These are phyloP conservation scores for Aspergillus brunneoviolaceus DNA, from an alignment of 2,329 filamentous ascomycete species.

Conservation along the genomic window DNA sequence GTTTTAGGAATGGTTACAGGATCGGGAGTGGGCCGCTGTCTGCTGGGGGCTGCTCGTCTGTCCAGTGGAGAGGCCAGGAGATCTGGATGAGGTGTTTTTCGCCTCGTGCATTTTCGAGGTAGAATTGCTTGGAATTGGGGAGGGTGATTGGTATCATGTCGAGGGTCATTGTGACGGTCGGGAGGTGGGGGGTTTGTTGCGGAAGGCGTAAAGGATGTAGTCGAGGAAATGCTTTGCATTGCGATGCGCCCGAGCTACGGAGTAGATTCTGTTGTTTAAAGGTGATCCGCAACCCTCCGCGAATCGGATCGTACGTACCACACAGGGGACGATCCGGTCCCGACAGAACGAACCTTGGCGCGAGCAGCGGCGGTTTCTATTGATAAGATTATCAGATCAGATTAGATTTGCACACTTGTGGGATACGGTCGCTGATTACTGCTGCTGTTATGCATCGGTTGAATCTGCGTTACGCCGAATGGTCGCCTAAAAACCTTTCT, in stretches of 20 bases:
- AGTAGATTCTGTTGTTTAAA: not conserved
- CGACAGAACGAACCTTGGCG: not conserved
- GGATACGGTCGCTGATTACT: too few relatives aligned
- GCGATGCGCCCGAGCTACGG: too few relatives aligned
- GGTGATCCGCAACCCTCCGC: not conserved
- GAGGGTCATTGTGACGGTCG: not conserved
- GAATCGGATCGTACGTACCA: not conserved
- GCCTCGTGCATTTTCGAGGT: slow-evolving; percentile 14
- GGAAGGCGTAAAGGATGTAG: too few relatives aligned
- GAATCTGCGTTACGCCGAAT: too few relatives aligned
- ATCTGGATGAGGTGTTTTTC: slow-evolving; percentile 21
- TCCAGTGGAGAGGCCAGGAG: slow-evolving; percentile 23
- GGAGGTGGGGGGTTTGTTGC: too few relatives aligned
- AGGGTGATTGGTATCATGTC: not conserved
- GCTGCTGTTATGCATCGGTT: not conserved
- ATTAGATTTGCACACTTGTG: not conserved
- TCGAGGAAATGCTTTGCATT: too few relatives aligned
- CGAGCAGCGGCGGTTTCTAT: not conserved
- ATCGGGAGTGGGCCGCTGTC: slow-evolving; percentile 3
- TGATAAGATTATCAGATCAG: not conserved
- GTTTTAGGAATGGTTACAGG: not conserved
- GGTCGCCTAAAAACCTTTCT: too few relatives aligned
- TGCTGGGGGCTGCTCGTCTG: not conserved
- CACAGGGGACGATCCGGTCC: not conserved
- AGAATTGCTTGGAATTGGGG: slow-evolving; percentile 21